These are phyloP conservation scores for Boletus bicolor DNA, from an alignment of 768 basidiomycete genomes.

Conservation along the genomic window DNA sequence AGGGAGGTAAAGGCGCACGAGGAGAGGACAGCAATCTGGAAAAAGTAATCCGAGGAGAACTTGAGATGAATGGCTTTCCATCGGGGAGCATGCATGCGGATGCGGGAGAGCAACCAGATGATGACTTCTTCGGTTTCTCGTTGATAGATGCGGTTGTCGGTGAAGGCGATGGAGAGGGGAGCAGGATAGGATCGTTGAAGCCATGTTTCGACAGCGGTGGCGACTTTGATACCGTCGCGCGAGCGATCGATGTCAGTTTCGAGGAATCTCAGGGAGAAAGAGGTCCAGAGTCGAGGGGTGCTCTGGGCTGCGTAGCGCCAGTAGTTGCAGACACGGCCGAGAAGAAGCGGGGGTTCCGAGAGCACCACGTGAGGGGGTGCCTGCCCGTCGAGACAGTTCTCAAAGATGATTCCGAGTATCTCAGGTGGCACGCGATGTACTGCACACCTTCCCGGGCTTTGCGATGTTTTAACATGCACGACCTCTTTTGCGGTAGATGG, in stretches of 20 bases:
- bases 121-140: slow-evolving; percentile 23
- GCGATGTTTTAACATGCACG: not conserved
- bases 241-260: slow-evolving; percentile 22
- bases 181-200: slow-evolving; percentile 19
- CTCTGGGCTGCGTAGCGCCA: slow-evolving; percentile 23
- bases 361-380: not conserved
- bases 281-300: slow-evolving; percentile 25
- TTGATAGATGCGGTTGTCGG: slow-evolving; percentile 26
- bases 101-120: slow-evolving; percentile 17
- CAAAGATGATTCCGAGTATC: slow-evolving; percentile 37
- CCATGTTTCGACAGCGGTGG: slow-evolving; percentile 22
- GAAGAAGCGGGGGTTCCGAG: slow-evolving; percentile 22
- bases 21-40: slow-evolving; percentile 14
- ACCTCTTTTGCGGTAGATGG: not conserved
- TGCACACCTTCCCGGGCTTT: not conserved
- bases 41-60: slow-evolving; percentile 28
- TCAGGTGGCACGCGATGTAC: slow-evolving; percentile 28
- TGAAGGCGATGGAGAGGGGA: slow-evolving; percentile 25
- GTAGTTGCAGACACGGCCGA: slow-evolving; percentile 23
- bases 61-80: slow-evolving; percentile 28
- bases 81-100: slow-evolving; percentile 16
- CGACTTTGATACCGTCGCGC: slow-evolving; percentile 14
- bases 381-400: slow-evolving; percentile 14
- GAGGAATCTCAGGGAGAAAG: slow-evolving; percentile 22
- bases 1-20: slow-evolving; percentile 23